These are phyloP conservation scores for Tubosaeta brunneosetosa DNA, from an alignment of 768 basidiomycete genomes.

Conservation along the genomic window DNA sequence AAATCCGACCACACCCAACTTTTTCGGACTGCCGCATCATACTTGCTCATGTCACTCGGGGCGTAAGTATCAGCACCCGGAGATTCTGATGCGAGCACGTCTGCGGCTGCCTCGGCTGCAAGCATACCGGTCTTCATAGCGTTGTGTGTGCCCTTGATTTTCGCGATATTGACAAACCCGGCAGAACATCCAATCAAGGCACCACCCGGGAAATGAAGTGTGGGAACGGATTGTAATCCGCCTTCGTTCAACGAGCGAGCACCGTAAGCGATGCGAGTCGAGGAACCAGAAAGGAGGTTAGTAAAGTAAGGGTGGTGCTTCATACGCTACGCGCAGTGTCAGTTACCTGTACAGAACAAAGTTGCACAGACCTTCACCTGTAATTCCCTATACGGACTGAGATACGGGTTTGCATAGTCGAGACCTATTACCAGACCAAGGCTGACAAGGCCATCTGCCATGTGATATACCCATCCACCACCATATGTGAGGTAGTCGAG, in stretches of 20 bases:
- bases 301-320: slow-evolving; percentile 95
- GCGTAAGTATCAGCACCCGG: not conserved
- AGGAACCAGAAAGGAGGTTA: slow-evolving; percentile 66
- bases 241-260: slow-evolving; percentile 90
- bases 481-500: slow-evolving; percentile 73
- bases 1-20: slow-evolving; percentile 89
- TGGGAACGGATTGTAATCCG: slow-evolving; percentile 87
- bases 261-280: slow-evolving; percentile 83
- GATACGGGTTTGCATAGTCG: slow-evolving; percentile 91
- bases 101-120: slow-evolving; percentile 84
- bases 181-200: slow-evolving; percentile 94
- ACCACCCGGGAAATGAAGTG: slow-evolving; percentile 86
- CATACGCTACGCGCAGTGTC: slow-evolving; percentile 53
- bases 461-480: slow-evolving; percentile 94
- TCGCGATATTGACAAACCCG: slow-evolving; percentile 93
- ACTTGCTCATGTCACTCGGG: slow-evolving; percentile 62
- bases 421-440: slow-evolving; percentile 89
- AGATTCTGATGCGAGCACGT: slow-evolving; percentile 41
- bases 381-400: slow-evolving; percentile 88
- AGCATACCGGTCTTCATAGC: slow-evolving; percentile 99
- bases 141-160: slow-evolving; percentile 98
- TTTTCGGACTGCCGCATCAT: slow-evolving; percentile 61
- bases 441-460: slow-evolving; percentile 86
- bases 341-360: not conserved
- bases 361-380: slow-evolving; percentile 51